Evolutionary conservation across 805 yeast species (phyloP), one percentile per base, ranked within the genome.

Genomic region (Yarrowia yakushimensis): DNA sequence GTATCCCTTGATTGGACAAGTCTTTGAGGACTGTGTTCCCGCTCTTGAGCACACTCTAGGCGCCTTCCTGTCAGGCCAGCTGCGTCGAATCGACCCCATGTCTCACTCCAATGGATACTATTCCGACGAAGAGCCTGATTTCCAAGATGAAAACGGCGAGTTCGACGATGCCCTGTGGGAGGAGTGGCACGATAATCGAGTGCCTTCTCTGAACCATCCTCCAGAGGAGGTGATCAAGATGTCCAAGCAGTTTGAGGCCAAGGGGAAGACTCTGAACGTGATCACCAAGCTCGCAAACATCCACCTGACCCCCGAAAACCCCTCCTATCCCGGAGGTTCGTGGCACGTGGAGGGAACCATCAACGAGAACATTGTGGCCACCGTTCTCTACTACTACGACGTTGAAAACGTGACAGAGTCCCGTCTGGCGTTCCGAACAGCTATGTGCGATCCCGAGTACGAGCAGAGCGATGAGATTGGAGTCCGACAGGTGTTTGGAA

Each of bases 291-390:
- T 78, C 65, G 79, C 79, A 20, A 75, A 74, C 63, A 78, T 78
- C 48, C 75, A 74, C 60, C 67, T 78, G 55, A 75, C 78, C 1
- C 80, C 81, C 0, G 78, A 77, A 45, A 73, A 72, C 27, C 77
- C 79, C 1, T 59, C 55, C 2, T 78, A 77, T 60, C 61, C 66
- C 2, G 81, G 81, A 2, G 80, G 80, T 0, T 65, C 76, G 2
- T 78, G 80, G 80, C 80, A 78, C 62, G 73, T 77, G 1, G 80
- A 78, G 66, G 81, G 80, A 0, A 70, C 77, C 8, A 71, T 72
- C 23, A 75, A 74, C 64, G 81, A 78, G 65, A 75, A 76, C 63
- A 77, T 78, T 45, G 74, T 78, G 7, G 80, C 80, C 2, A 76
- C 79, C 1, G 69, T 73, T 4, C 66, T 77, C 33, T 78, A 76